Evolutionary conservation across 2,329 filamentous ascomycete genomes (phyloP).

Genomic region (Fusarium sp.): DNA sequence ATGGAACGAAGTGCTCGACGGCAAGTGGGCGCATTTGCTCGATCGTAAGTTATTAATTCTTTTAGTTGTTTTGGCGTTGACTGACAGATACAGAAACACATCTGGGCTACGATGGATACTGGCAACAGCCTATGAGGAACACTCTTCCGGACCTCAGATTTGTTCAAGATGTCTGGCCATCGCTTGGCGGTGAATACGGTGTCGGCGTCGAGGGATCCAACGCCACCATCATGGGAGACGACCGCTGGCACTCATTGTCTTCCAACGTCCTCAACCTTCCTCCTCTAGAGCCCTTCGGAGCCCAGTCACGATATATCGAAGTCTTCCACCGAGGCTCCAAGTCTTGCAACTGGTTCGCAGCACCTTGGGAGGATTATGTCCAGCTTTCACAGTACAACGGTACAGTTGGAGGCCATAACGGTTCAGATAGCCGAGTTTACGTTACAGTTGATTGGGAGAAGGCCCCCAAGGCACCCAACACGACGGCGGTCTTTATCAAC

Average conservation of each 20-base stretch:
- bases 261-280: conserved; percentile 53
- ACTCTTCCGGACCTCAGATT: conserved; percentile 65
- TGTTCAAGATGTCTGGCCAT: conserved; percentile 70
- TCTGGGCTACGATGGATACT: conserved; percentile 65
- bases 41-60: conserved; percentile 17
- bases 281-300: conserved; percentile 51
- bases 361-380: conserved; percentile 53
- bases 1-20: conserved; percentile 39
- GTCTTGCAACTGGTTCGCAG: conserved; percentile 50
- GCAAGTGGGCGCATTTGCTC: conserved; percentile 38
- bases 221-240: conserved; percentile 53
- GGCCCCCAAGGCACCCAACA: conserved; percentile 57
- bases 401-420: conserved; percentile 50
- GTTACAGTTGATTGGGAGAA: conserved; percentile 53
- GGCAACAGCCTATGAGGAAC: conserved; percentile 82
- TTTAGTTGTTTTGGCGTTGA: rapidly evolving
- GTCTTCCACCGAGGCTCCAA: conserved; percentile 54
- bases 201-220: conserved; percentile 52
- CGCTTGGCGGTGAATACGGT: conserved; percentile 55
- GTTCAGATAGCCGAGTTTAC: conserved; percentile 49
- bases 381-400: conserved; percentile 50
- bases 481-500: conserved; percentile 65
- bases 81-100: conserved; percentile 59
- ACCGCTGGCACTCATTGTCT: conserved; percentile 67
- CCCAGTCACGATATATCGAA: conserved; percentile 52